Evolutionary conservation across 2,329 filamentous ascomycete species (phyloP).

Genomic region (Aspergillus fumigatiaffinis): DNA sequence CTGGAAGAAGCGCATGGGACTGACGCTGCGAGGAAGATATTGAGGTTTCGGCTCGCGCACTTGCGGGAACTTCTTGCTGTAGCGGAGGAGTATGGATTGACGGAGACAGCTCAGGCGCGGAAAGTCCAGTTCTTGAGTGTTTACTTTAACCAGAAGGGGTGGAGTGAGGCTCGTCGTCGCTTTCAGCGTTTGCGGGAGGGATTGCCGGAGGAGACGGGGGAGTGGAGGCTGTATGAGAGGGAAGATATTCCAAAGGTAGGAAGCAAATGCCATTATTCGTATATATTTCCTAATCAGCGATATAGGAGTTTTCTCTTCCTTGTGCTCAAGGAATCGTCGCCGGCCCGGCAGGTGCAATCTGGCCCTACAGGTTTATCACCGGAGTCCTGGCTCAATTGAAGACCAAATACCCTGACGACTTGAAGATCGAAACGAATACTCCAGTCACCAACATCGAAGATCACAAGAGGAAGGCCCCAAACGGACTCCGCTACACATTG

Average conservation of each 20-base stretch:
- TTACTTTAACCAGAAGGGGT: conserved; percentile 23
- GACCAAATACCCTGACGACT: conserved; percentile 31
- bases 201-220: conserved; percentile 23
- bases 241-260: conserved; percentile 18
- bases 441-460: conserved; percentile 13
- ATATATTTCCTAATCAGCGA: not conserved
- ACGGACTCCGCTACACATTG: conserved; percentile 35
- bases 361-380: conserved; percentile 31
- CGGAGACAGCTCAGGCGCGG: conserved; percentile 18
- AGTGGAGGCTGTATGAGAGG: conserved; percentile 24
- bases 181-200: conserved; percentile 22
- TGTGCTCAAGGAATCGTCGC: conserved; percentile 20
- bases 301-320: conserved; percentile 22
- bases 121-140: conserved; percentile 26
- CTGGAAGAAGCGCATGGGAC: conserved; percentile 14
- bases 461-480: not conserved
- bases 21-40: conserved; percentile 17
- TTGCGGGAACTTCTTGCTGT: conserved; percentile 18
- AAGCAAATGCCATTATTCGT: not conserved
- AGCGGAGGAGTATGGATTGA: conserved; percentile 18
- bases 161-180: conserved; percentile 16
- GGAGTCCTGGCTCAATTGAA: conserved; percentile 17
- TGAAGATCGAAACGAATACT: conserved; percentile 24
- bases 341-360: conserved; percentile 27
- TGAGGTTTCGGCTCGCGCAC: conserved; percentile 24